Conservation (phyloP, 202 grass and related monocot genomes). For the Brachypodium distachyon region DNA sequence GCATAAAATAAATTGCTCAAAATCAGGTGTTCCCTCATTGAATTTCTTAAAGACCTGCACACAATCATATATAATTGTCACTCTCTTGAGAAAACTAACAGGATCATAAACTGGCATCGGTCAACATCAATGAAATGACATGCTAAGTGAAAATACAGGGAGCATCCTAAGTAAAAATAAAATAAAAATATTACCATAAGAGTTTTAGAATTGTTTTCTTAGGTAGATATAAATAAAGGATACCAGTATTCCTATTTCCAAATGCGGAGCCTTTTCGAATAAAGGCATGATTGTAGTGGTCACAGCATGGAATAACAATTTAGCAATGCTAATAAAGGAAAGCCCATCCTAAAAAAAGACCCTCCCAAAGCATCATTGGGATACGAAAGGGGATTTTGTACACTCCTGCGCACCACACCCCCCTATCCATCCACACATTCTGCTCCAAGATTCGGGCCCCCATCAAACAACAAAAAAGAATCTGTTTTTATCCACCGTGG, state of each 20-base stretch:
- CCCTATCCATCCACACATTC: too few species aligned
- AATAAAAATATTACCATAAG: neutral
- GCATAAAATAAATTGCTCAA: conserved; percentile 79
- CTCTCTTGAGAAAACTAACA: too few species aligned
- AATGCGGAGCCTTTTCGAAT: too few species aligned
- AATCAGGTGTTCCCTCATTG: conserved; percentile 64
- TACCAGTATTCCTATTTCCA: neutral
- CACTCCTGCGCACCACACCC: too few species aligned
- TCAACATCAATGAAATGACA: neutral
- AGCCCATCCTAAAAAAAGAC: too few species aligned
- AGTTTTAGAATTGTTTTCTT: too few species aligned
- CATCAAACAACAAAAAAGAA: too few species aligned
- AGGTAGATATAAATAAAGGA: conserved; percentile 6
- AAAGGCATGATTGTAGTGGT: neutral
- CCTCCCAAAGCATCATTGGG: too few species aligned
- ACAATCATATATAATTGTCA: too few species aligned
- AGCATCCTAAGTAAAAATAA: neutral
- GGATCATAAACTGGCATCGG: conserved; percentile 24
- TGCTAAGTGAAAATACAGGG: conserved; percentile 4
- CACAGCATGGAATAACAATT: neutral
- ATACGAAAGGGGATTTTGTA: too few species aligned
- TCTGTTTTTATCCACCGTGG: too few species aligned
- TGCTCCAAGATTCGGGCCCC: too few species aligned
- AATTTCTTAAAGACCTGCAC: conserved; percentile 62
- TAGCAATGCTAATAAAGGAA: conserved; percentile 3